Evolutionary conservation across 116 monocot genomes (phyloP).

Genomic region (Phalaenopsis hybrid): DNA sequence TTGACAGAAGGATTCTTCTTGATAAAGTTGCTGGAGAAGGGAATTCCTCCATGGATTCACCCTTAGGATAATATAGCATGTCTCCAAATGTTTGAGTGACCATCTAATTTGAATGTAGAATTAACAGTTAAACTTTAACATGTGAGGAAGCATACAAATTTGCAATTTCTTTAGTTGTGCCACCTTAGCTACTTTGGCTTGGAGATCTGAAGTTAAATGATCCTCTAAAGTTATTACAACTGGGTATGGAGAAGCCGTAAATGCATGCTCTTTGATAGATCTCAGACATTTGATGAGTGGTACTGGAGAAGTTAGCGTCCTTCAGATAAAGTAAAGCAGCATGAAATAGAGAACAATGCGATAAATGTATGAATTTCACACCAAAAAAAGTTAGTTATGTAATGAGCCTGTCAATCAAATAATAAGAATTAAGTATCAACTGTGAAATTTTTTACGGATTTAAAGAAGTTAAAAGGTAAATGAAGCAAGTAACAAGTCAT

Average conservation of each 20-base stretch:
- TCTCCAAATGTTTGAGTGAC: slow-evolving; percentile 67
- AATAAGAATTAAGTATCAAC: too few relatives aligned
- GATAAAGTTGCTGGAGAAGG: slow-evolving; percentile 69
- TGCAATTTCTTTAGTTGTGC: not conserved
- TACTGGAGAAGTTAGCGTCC: slow-evolving; percentile 83
- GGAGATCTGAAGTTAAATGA: slow-evolving; percentile 78
- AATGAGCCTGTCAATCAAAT: too few relatives aligned
- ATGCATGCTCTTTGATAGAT: slow-evolving; percentile 81
- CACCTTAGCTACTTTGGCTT: slow-evolving; percentile 77
- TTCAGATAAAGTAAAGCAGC: slow-evolving; percentile 18
- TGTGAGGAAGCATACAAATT: not conserved
- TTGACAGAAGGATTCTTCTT: slow-evolving; percentile 56
- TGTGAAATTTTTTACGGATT: too few relatives aligned
- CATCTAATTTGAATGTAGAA: slow-evolving; percentile 34
- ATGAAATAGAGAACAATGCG: not conserved
- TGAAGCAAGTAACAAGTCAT: too few relatives aligned
- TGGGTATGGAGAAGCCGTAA: slow-evolving; percentile 60
- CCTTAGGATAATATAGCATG: slow-evolving; percentile 53
- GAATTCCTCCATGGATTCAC: slow-evolving; percentile 38
- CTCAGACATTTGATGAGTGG: slow-evolving; percentile 62
- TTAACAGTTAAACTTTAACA: not conserved
- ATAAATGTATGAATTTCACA: not conserved
- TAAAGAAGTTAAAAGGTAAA: too few relatives aligned
- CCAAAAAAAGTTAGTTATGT: not conserved
- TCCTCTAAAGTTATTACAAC: slow-evolving; percentile 88